A percentile compares a stretch with the other conserved stretches of the same genome.
phyloP scores from a whole-genome alignment of 1,284 basidiomycete genomes.

The Leucoagaricus sp. region DNA sequence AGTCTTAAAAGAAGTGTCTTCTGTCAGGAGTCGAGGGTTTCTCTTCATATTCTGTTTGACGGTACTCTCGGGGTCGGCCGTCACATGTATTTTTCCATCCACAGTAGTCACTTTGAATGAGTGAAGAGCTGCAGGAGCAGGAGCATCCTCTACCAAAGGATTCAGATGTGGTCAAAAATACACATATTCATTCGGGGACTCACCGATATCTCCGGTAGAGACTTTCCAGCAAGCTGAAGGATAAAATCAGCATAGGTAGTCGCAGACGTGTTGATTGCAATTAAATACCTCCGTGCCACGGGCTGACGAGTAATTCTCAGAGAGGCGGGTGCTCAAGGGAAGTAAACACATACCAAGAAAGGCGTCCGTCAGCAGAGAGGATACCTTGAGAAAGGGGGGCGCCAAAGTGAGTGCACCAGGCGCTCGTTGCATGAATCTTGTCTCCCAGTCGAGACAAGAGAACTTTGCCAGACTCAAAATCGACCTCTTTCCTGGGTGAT shows the following conservation, averaged over 20 bases:
- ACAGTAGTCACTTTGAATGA: conserved; percentile 74
- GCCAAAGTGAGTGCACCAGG: conserved; percentile 90
- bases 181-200: conserved; percentile 17
- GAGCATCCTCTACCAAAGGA: conserved; percentile 77
- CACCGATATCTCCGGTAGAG: conserved; percentile 77
- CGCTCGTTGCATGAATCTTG: conserved; percentile 77
- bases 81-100: conserved; percentile 82
- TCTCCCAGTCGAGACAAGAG: conserved; percentile 79
- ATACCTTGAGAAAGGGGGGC: conserved; percentile 85
- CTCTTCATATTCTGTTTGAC: conserved; percentile 70
- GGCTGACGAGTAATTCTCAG: conserved; percentile 41
- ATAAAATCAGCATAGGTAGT: not conserved
- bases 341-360: conserved; percentile 64
- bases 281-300: conserved; percentile 83
- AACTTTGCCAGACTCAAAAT: conserved; percentile 80
- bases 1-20: conserved; percentile 42
- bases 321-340: not conserved
- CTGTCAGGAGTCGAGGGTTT: conserved; percentile 51
- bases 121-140: conserved; percentile 84
- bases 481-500: conserved; percentile 73
- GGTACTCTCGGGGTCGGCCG: conserved; percentile 70
- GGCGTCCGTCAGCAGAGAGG: conserved; percentile 75
- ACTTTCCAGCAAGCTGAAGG: conserved; percentile 84
- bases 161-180: conserved; percentile 14
- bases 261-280: not conserved